Evolutionary conservation across 169 alveolate species (phyloP), one percentile per base, ranked within the genome.

Genomic region (Plasmodium billcollinsi): DNA sequence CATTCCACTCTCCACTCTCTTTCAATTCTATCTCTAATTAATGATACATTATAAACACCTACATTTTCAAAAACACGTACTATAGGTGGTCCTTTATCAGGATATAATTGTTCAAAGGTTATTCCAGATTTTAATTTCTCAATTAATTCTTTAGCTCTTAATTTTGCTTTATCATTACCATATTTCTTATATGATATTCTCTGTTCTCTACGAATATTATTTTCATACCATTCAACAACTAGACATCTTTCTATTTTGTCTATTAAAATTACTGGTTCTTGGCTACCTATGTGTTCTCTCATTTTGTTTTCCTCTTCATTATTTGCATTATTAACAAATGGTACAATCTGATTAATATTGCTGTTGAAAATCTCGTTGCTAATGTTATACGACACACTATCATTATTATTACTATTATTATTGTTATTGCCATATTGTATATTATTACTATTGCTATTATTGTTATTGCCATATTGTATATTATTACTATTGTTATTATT

Each of bases 1-100:
- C 96, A 94, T 33, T 94, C 96, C 15, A 94, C 96, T 26, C 95
- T 62, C 96, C 96, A 94, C 49, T 94, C 96, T 8, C 96, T 50
- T 50, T 90, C 83, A 12, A 74, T 88, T 50, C 96, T 70, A 50
- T 94, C 96, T 52, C 96, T 75, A 15, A 94, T 94, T 43, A 94
- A 89, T 5, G 96, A 93, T 43, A 94, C 96, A 70, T 61, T n/a
- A 88, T 88, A 94, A 66, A 52, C 61, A 18, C 96, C 96, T n/a
- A 89, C 92, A 45, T 94, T 93, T 49, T 92, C 95, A 69, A 75
- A 94, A 1, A 94, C 93, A 43, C 93, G 88, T 2, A 94, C 94
- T 15, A 94, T 88, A 9, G 96, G 96, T 54, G 96, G 96, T 3
- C 96, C 96, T 89, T 94, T 94, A 39, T 94, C 96, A 14, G 96